These are phyloP conservation scores for Aspergillus pseudoviridinutans DNA, from an alignment of 2,329 filamentous ascomycete genomes.

Conservation along the genomic window DNA sequence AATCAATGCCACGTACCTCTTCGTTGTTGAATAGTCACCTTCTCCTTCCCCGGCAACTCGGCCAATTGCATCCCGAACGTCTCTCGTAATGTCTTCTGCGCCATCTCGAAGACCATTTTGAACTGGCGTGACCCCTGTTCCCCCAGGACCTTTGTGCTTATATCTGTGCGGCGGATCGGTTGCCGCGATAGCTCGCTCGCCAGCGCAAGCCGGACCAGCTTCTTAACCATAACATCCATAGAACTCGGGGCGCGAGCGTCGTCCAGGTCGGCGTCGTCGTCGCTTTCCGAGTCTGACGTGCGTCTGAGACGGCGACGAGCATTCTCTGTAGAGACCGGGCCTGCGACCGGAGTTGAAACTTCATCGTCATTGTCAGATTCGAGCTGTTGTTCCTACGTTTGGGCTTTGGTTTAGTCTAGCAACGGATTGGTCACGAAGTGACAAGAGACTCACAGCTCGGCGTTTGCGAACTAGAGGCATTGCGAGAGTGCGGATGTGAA, in stretches of 20 bases:
- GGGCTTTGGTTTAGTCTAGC: background rate
- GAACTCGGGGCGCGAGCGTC: constrained; percentile 24
- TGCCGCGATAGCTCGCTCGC: constrained; percentile 57
- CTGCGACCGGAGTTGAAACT: constrained; percentile 2
- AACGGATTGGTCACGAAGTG: background rate
- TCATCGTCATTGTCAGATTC: constrained; percentile 8
- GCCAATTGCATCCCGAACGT: constrained; percentile 91
- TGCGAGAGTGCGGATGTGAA: background rate
- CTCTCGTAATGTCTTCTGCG: constrained; percentile 66
- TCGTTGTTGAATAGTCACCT: constrained; percentile 73
- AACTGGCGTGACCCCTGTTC: constrained; percentile 65
- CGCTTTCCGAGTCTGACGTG: constrained; percentile 6
- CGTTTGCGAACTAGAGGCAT: constrained; percentile 30
- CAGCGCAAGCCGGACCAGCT: constrained; percentile 59
- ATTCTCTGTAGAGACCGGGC: constrained; percentile 2
- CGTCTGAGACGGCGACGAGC: constrained; percentile 13
- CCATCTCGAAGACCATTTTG: constrained; percentile 69
- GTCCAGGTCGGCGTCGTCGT: constrained; percentile 15
- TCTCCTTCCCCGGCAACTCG: constrained; percentile 77
- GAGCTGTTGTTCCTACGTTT: constrained; percentile 3
- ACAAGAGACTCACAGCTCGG: constrained; percentile 20
- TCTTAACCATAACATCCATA: constrained; percentile 51
- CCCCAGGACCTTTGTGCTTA: constrained; percentile 66
- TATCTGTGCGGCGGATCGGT: constrained; percentile 56
- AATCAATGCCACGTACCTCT: constrained; percentile 53